A percentile compares a stretch with the other conserved stretches of the same genome.
Evolutionary conservation across 345 rosid genomes (phyloP).

Genomic region (Salix arbutifolia): DNA sequence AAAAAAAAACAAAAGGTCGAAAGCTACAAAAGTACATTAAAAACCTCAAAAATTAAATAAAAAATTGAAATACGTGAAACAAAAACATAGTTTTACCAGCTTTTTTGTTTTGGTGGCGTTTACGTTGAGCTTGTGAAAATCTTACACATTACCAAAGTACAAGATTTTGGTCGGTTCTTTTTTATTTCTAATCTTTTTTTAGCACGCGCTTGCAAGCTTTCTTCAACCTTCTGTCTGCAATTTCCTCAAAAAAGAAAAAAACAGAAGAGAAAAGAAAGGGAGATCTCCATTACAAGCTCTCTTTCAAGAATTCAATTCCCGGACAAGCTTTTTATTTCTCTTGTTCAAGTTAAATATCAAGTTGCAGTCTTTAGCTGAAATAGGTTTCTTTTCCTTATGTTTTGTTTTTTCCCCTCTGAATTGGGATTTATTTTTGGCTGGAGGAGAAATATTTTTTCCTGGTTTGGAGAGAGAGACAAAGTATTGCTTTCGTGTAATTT

Average conservation of each 20-base stretch:
- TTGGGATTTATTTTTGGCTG: constrained; percentile 34
- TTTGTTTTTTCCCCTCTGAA: constrained; percentile 27
- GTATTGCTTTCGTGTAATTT: not conserved
- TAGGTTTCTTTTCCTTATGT: not conserved
- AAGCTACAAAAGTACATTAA: not conserved
- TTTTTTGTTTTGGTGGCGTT: constrained; percentile 36
- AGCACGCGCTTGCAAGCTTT: constrained; percentile 1
- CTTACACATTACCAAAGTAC: constrained; percentile 18
- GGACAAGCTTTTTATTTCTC: constrained; percentile 21
- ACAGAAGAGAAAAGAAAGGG: not conserved
- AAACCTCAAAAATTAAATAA: not conserved
- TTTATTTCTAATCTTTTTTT: constrained; percentile 11
- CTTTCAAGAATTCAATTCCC: constrained; percentile 9
- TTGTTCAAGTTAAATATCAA: constrained; percentile 1
- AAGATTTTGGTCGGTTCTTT: not conserved
- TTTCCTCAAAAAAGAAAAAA: constrained; percentile 7
- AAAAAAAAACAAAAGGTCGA: not conserved
- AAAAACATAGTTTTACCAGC: constrained; percentile 1
- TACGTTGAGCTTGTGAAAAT: constrained; percentile 40
- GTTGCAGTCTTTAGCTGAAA: constrained; percentile 7
- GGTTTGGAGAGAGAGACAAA: constrained; percentile 24
- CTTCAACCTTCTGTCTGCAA: constrained; percentile 6
- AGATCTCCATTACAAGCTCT: constrained; percentile 4
- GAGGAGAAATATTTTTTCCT: constrained; percentile 20
- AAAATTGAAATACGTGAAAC: not conserved